Percentiles rank a stretch among this genome's conserved stretches.
phyloP scores from a whole-genome alignment of 75 land plant species.

The Picea sitchensis region DNA sequence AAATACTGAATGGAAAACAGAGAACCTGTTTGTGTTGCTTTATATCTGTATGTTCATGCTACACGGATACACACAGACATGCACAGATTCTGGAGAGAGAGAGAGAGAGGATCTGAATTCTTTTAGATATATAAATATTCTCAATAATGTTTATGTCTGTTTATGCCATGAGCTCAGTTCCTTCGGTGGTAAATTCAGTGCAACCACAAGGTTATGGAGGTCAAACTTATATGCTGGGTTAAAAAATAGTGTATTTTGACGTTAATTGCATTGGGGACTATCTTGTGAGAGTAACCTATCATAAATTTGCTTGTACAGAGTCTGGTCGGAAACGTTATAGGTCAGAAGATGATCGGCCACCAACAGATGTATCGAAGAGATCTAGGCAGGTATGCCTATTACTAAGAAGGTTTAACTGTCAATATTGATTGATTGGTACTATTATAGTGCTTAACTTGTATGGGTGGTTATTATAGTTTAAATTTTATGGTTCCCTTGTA shows the following conservation, averaged over 20 bases:
- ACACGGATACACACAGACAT: background rate
- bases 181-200: background rate
- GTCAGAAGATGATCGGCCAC: slow-evolving; percentile 72
- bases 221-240: background rate
- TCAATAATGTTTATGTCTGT: background rate
- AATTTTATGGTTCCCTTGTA: background rate
- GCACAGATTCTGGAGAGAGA: background rate
- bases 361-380: slow-evolving; percentile 48
- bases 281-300: background rate
- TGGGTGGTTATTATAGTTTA: no score
- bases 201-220: background rate
- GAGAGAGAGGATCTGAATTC: background rate
- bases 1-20: no score
- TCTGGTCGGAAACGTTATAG: slow-evolving; percentile 63
- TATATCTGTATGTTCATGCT: background rate
- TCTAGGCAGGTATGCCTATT: slow-evolving; percentile 54
- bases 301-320: slow-evolving; percentile 27
- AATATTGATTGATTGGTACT: no score
- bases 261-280: background rate
- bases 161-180: background rate
- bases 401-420: background rate
- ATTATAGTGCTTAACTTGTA: no score
- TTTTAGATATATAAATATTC: background rate
- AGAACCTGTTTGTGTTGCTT: background rate
- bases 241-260: background rate